Evolutionary conservation across 495 filamentous ascomycete genomes (phyloP).

Genomic region (Penicillium canariense): DNA sequence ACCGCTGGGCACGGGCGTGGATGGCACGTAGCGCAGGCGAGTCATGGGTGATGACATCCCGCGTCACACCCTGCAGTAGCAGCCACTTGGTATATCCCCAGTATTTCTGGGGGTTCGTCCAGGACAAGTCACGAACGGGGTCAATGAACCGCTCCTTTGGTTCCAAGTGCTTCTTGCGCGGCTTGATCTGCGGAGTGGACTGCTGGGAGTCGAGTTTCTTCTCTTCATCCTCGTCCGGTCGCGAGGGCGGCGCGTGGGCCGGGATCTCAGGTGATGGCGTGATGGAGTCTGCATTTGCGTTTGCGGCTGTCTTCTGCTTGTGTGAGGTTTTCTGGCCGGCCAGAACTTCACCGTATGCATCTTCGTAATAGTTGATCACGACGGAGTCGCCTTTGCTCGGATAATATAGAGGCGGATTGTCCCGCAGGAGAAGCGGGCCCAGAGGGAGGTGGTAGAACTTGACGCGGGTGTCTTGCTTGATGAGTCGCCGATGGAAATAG

Average conservation of each 20-base stretch:
- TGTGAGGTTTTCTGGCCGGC: slow-evolving; percentile 18
- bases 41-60: slow-evolving; percentile 54
- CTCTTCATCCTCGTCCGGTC: slow-evolving; percentile 58
- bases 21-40: slow-evolving; percentile 49
- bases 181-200: slow-evolving; percentile 25
- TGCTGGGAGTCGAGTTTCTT: slow-evolving; percentile 43
- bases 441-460: slow-evolving; percentile 56
- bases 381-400: slow-evolving; percentile 43
- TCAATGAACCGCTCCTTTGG: slow-evolving; percentile 37
- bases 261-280: slow-evolving; percentile 69
- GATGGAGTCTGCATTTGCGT: slow-evolving; percentile 52
- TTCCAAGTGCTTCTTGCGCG: slow-evolving; percentile 22
- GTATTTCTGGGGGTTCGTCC: slow-evolving; percentile 34
- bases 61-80: slow-evolving; percentile 58
- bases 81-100: slow-evolving; percentile 43
- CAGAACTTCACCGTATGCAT: slow-evolving; percentile 26
- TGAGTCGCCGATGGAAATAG: slow-evolving; percentile 58
- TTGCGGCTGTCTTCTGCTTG: slow-evolving; percentile 5
- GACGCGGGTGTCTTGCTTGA: slow-evolving; percentile 54
- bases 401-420: slow-evolving; percentile 45
- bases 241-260: slow-evolving; percentile 44
- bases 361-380: slow-evolving; percentile 53
- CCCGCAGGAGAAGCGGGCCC: slow-evolving; percentile 53
- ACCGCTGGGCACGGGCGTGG: slow-evolving; percentile 60
- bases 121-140: slow-evolving; percentile 29